These are phyloP conservation scores for Anthoceros angustus DNA, from an alignment of 225 moss, liverwort and hornwort species.

Conservation along the genomic window DNA sequence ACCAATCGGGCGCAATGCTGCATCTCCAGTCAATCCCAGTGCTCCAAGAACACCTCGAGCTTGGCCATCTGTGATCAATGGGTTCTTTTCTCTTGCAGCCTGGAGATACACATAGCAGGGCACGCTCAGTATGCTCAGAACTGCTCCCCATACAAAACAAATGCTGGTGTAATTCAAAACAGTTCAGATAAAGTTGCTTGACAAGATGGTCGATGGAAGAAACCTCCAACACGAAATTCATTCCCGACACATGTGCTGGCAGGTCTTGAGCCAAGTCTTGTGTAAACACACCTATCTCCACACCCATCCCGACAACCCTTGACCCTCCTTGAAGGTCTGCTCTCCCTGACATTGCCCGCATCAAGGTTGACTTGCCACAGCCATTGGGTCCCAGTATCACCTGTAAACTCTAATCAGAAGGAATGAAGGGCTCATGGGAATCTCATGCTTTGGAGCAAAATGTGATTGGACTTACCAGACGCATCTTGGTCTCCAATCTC, in stretches of 20 bases:
- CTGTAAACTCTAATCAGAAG: constrained; percentile 7
- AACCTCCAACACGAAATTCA: constrained; percentile 69
- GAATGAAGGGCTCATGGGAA: background rate
- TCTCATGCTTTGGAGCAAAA: background rate
- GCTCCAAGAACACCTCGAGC: constrained; percentile 84
- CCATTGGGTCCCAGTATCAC: constrained; percentile 92
- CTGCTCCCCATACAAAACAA: background rate
- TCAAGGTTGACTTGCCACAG: constrained; percentile 74
- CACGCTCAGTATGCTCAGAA: constrained; percentile 1
- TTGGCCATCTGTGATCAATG: constrained; percentile 66
- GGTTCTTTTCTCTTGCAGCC: constrained; percentile 80
- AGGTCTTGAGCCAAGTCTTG: constrained; percentile 93
- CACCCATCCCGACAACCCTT: constrained; percentile 61
- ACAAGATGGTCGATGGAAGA: background rate
- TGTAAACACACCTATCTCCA: constrained; percentile 88
- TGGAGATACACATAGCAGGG: constrained; percentile 14
- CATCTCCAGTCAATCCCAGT: constrained; percentile 85
- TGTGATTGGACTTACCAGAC: constrained; percentile 27
- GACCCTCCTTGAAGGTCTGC: constrained; percentile 50
- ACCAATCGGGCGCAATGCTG: constrained; percentile 64
- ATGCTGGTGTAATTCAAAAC: background rate
- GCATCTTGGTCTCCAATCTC: constrained; percentile 64
- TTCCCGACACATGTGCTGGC: constrained; percentile 68
- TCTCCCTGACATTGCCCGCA: constrained; percentile 82
- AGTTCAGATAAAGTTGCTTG: background rate